Base-by-base conservation (phyloP, 2,329 filamentous ascomycete species). In the Tolypocladium tropicale region DNA sequence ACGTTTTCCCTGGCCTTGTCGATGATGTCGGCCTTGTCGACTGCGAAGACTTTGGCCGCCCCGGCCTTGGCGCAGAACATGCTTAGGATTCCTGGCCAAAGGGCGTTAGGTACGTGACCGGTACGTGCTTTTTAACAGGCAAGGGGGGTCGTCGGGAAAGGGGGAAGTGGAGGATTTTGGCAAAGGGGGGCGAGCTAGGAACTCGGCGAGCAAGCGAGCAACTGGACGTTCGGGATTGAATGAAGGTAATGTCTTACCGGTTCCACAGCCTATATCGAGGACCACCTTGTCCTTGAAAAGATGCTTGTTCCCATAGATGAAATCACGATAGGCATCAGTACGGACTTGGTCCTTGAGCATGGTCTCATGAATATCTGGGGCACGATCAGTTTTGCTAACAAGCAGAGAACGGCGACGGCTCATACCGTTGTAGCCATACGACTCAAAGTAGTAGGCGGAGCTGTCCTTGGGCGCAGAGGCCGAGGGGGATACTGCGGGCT, bases 41-140 rank as follows among this genome's bases (percentile, higher is more conserved):
- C 91, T 4, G 92, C 90, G 68, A 95, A 86, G 55, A 97, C 92
- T 63, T 84, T 84, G 64, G 86, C 84, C 7, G 93, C 93, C 41
- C 92, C 93, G 18, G 92, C 93, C 70, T 87, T 89, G 55, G 91
- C 92, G 68, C 90, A 95, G 75, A 97, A 96, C 85, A 97, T 92
- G 66, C 88, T 93, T 16, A 97, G 76, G 61, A 96, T 96, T 30
- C 90, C 90, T 77, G 9, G 28, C 33, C 18, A 50, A 33, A 33
- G 28, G 18, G 18, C 4, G 46, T 50, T 33, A 50, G 46, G 4
- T n/a, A 1, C 14, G 10, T 32, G 46, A 12, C 18, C 4, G 46
- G 18, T 21, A n/a, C 7, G 18, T 9, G 18, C 28, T 34, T 7
- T 23, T 30, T 21, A 18, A 34, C n/a, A 32, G 25, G 25, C 16